Percentiles rank a stretch among this genome's conserved stretches.
Conservation (phyloP, 1,284 basidiomycete species). For the Austroboletus sp. region DNA sequence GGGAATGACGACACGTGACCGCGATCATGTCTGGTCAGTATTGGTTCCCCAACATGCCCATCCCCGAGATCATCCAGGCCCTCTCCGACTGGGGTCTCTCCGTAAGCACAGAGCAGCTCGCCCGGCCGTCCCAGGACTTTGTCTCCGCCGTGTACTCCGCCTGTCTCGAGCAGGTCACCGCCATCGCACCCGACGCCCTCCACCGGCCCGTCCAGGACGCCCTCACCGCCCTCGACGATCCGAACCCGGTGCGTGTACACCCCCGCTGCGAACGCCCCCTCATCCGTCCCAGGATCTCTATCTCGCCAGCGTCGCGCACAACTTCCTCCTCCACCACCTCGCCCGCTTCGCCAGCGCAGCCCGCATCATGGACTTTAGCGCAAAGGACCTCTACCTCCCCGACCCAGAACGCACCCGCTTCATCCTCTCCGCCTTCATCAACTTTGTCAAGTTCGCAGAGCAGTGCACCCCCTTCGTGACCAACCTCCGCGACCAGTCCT, state of each 20-base stretch:
- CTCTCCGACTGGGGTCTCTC: slow-evolving; percentile 61
- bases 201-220: slow-evolving; percentile 54
- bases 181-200: slow-evolving; percentile 53
- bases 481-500: slow-evolving; percentile 54
- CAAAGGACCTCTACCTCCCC: slow-evolving; percentile 68
- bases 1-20: slow-evolving; percentile 18
- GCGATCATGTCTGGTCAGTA: slow-evolving; percentile 37
- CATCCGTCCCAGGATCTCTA: slow-evolving; percentile 53
- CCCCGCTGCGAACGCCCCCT: background rate
- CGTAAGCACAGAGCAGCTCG: slow-evolving; percentile 63
- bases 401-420: slow-evolving; percentile 64
- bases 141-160: slow-evolving; percentile 62
- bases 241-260: slow-evolving; percentile 44
- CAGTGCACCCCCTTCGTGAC: slow-evolving; percentile 59
- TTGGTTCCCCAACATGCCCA: slow-evolving; percentile 61
- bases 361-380: slow-evolving; percentile 69
- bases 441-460: slow-evolving; percentile 84
- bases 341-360: slow-evolving; percentile 65
- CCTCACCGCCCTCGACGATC: slow-evolving; percentile 45
- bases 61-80: slow-evolving; percentile 54
- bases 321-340: slow-evolving; percentile 64
- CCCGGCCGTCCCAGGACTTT: slow-evolving; percentile 62
- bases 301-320: slow-evolving; percentile 47
- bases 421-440: slow-evolving; percentile 82
- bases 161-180: slow-evolving; percentile 66